A percentile compares a stretch with the other conserved stretches of the same genome.
These are phyloP conservation scores for Nicotiana paniculata DNA, from an alignment of 257 asterid genomes.

Conservation along the genomic window DNA sequence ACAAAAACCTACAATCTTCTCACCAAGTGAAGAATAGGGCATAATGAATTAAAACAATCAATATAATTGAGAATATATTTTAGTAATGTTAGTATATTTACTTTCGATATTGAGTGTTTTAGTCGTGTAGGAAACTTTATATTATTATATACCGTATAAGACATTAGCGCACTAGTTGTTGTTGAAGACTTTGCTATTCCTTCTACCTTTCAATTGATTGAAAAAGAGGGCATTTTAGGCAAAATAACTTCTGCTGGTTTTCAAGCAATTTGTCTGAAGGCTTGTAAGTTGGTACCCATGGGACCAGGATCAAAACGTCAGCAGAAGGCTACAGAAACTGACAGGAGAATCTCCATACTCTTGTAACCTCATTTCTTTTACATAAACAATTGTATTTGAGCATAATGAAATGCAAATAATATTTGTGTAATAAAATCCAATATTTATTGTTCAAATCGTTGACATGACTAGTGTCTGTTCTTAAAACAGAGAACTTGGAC, in stretches of 20 bases:
- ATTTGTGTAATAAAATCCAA: slow-evolving; percentile 11
- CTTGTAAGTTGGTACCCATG: slow-evolving; percentile 1
- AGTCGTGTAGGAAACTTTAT: background rate
- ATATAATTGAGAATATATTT: background rate
- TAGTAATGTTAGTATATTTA: background rate
- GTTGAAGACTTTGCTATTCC: background rate
- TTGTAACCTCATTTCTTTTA: slow-evolving; percentile 17
- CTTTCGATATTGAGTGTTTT: background rate
- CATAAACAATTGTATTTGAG: background rate
- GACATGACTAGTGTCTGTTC: slow-evolving; percentile 27
- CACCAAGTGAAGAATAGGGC: background rate
- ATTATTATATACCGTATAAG: too few species aligned
- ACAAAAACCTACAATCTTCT: background rate
- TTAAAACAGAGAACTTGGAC: slow-evolving; percentile 34
- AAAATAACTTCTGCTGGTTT: background rate
- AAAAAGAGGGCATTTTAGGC: slow-evolving; percentile 6
- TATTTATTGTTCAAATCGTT: slow-evolving; percentile 21
- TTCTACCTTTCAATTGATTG: background rate
- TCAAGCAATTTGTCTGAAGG: slow-evolving; percentile 10
- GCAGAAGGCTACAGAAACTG: slow-evolving; percentile 26
- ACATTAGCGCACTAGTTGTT: background rate
- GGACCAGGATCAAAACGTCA: slow-evolving; percentile 28
- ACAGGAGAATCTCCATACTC: slow-evolving; percentile 27
- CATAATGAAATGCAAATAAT: background rate
- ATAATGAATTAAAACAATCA: too few species aligned